phyloP scores from a whole-genome alignment of 352 stramenopile species.

The Aphanomyces stellatus region DNA sequence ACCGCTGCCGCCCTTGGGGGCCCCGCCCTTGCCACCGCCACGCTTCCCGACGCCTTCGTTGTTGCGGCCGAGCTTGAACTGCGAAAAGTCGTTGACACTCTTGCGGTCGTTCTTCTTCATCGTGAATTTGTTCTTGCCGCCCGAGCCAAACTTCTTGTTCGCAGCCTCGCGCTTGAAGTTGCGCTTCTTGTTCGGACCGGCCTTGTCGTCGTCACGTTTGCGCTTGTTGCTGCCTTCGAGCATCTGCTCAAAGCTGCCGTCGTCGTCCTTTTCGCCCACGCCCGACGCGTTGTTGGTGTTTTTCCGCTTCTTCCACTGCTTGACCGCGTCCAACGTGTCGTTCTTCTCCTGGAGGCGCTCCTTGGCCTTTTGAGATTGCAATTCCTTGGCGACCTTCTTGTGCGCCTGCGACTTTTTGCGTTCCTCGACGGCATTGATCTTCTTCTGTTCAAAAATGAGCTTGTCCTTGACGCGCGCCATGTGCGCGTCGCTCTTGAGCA shows the following conservation, averaged over 20 bases:
- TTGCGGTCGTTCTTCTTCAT: constrained; percentile 74
- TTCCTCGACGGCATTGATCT: constrained; percentile 97
- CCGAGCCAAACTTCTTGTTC: constrained; percentile 81
- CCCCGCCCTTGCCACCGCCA: constrained; percentile 25
- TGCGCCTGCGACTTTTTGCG: constrained; percentile 96
- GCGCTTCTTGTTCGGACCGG: constrained; percentile 38
- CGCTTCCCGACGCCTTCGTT: constrained; percentile 33
- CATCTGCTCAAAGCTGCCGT: constrained; percentile 53
- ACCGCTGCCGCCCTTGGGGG: too few species aligned
- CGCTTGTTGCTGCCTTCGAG: constrained; percentile 46
- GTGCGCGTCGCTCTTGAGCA: constrained; percentile 97
- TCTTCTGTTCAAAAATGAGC: constrained; percentile 99
- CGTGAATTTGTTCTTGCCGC: constrained; percentile 56
- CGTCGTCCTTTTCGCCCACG: constrained; percentile 52
- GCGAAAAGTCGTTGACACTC: constrained; percentile 71
- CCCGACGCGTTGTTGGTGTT: constrained; percentile 52
- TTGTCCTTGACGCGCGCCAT: constrained; percentile 97
- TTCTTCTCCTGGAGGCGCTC: constrained; percentile 80
- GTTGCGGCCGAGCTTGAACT: constrained; percentile 43
- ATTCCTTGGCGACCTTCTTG: constrained; percentile 93
- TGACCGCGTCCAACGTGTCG: constrained; percentile 77
- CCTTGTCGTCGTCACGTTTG: constrained; percentile 27
- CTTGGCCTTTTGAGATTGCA: constrained; percentile 77
- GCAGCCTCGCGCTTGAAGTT: constrained; percentile 63
- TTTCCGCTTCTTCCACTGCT: constrained; percentile 85